Conservation (phyloP, 2,329 filamentous ascomycete species). For the Ophiocordyceps robertsii region DNA sequence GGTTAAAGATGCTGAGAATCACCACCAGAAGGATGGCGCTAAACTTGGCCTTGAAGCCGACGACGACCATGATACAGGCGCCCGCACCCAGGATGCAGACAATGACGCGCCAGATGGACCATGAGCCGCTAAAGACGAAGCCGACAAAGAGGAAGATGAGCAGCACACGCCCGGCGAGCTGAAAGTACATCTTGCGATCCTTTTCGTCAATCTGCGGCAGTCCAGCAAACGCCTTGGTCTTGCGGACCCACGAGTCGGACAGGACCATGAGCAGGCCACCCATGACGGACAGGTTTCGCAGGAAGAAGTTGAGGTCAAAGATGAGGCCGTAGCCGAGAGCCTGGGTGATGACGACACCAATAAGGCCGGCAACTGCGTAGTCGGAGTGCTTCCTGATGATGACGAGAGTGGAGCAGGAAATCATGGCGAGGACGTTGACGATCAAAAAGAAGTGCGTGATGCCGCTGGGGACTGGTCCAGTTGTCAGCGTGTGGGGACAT, state of each 20-base stretch:
- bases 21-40: constrained; percentile 91
- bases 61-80: constrained; percentile 95
- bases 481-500: neutral
- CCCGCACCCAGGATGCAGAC: constrained; percentile 78
- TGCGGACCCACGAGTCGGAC: constrained; percentile 95
- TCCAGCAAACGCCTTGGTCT: constrained; percentile 91
- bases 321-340: constrained; percentile 94
- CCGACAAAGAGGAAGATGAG: constrained; percentile 96
- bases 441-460: constrained; percentile 89
- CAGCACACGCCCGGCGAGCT: constrained; percentile 87
- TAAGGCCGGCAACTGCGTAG: constrained; percentile 80
- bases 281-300: constrained; percentile 95
- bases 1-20: constrained; percentile 90
- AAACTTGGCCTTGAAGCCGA: constrained; percentile 99
- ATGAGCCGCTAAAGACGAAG: constrained; percentile 90
- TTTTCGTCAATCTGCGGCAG: constrained; percentile 93
- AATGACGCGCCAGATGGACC: constrained; percentile 76
- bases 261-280: constrained; percentile 96
- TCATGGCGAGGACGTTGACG: constrained; percentile 81
- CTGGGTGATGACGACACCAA: constrained; percentile 83
- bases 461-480: constrained; percentile 59
- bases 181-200: constrained; percentile 99
- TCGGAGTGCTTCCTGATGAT: constrained; percentile 88
- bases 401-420: constrained; percentile 67
- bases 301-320: constrained; percentile 99